These are phyloP conservation scores for Choanephora cucurbitarum DNA, from an alignment of 371 early-diverging fungal genomes.

Conservation along the genomic window DNA sequence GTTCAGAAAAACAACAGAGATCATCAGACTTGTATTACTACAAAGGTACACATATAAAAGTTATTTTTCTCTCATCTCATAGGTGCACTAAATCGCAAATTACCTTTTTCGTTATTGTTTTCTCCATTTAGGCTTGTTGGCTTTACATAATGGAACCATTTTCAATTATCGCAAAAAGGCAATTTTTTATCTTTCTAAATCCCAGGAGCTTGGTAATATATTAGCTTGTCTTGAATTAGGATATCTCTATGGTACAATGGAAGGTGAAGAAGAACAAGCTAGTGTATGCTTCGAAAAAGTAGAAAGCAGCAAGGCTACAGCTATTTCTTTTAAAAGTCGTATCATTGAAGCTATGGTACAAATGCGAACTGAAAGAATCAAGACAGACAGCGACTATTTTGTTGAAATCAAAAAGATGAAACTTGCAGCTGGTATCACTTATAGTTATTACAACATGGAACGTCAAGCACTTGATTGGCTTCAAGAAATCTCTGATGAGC, in stretches of 20 bases:
- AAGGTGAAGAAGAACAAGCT: constrained; percentile 18
- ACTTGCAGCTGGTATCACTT: constrained; percentile 26
- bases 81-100: background rate
- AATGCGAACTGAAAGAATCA: constrained; percentile 7
- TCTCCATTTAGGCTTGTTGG: constrained; percentile 10
- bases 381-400: constrained; percentile 11
- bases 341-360: constrained; percentile 13
- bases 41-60: constrained; percentile 10
- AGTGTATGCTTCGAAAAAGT: constrained; percentile 17
- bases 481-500: constrained; percentile 12
- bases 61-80: background rate
- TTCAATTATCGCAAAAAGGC: constrained; percentile 14
- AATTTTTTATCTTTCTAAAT: constrained; percentile 4
- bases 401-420: constrained; percentile 20
- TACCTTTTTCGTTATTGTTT: background rate
- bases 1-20: background rate
- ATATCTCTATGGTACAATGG: constrained; percentile 15
- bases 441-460: constrained; percentile 23
- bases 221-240: constrained; percentile 25
- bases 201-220: constrained; percentile 12
- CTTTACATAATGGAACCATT: constrained; percentile 16
- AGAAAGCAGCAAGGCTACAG: constrained; percentile 7
- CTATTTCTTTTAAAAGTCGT: constrained; percentile 14
- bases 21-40: constrained; percentile 19
- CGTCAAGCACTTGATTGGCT: constrained; percentile 27